A percentile compares a stretch with the other conserved stretches of the same genome.
Conservation (phyloP, 169 alveolate genomes). For the Plasmodium adleri region DNA sequence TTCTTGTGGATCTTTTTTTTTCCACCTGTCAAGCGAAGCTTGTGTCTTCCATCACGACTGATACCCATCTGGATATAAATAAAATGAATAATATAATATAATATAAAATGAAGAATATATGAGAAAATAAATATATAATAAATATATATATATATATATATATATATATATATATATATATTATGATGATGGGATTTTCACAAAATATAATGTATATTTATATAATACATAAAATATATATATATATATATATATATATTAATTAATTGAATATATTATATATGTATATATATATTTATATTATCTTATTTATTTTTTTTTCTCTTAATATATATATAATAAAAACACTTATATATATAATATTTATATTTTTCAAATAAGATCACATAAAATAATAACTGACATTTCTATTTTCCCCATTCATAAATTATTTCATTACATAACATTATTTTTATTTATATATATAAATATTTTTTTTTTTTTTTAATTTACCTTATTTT, state of each 20-base stretch:
- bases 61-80: conserved; percentile 95
- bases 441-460: no score
- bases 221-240: background rate
- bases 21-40: conserved; percentile 99
- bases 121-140: background rate
- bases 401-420: no score
- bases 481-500: no score
- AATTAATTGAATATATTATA: no score
- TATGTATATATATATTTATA: no score
- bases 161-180: conserved; percentile 10
- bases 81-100: background rate
- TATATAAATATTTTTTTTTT: no score
- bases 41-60: conserved; percentile 99
- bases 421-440: no score
- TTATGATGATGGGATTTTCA: background rate
- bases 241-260: background rate
- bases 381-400: no score
- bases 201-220: background rate
- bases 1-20: conserved; percentile 98
- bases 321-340: no score
- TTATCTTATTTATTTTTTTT: no score
- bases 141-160: conserved; percentile 3
- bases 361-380: no score
- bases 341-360: no score
- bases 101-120: background rate